Evolutionary conservation across 306 rosid species (phyloP).

Genomic region (Adenanthera pavonina): DNA sequence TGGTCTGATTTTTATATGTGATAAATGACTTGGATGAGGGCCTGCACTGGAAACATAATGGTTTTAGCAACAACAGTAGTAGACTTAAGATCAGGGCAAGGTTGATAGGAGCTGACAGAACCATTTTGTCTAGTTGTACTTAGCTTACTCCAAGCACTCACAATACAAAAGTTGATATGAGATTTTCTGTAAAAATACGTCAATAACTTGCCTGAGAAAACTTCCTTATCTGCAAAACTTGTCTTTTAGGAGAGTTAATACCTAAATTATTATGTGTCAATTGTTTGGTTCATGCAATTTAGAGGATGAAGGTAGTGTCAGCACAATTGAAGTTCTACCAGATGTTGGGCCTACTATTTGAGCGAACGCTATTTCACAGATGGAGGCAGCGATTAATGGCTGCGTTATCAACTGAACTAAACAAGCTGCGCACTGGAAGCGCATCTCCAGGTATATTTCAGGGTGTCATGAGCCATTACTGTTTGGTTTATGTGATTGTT

Average conservation of each 20-base stretch:
- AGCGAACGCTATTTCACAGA: slow-evolving; percentile 73
- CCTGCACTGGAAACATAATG: slow-evolving; percentile 1
- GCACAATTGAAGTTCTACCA: slow-evolving; percentile 61
- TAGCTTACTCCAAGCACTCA: not conserved
- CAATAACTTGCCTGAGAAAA: not conserved
- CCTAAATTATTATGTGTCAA: not conserved
- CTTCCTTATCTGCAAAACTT: not conserved
- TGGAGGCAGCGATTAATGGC: slow-evolving; percentile 72
- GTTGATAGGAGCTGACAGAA: not conserved
- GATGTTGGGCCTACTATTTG: slow-evolving; percentile 71
- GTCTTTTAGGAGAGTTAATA: not conserved
- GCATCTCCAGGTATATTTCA: slow-evolving; percentile 79
- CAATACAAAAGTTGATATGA: slow-evolving; percentile 6
- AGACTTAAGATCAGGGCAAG: slow-evolving; percentile 21
- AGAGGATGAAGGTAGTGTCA: slow-evolving; percentile 70
- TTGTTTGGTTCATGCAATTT: slow-evolving; percentile 39
- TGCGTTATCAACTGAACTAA: slow-evolving; percentile 74
- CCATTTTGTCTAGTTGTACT: not conserved
- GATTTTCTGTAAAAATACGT: not conserved
- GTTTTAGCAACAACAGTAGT: not conserved
- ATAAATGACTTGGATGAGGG: not conserved
- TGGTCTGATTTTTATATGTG: not conserved
- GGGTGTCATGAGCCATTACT: not conserved
- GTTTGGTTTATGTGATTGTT: not conserved
- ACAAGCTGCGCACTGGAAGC: slow-evolving; percentile 87